Conservation (phyloP, 768 basidiomycete species). For the Kwoniella dejecticola region DNA sequence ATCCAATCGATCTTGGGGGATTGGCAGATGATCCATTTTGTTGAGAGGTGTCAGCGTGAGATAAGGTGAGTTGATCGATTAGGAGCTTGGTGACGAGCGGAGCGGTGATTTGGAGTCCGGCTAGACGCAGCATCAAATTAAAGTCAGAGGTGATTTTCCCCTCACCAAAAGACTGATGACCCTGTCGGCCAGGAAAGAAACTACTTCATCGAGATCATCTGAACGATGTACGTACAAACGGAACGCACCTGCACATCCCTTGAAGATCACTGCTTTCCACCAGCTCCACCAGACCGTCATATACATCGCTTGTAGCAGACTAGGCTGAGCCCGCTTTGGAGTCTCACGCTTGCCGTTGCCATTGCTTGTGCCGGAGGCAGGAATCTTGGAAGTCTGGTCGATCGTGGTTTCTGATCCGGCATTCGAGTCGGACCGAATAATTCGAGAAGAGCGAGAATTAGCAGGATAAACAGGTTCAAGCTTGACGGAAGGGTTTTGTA, state of each 20-base stretch:
- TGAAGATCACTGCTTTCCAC: constrained; percentile 22
- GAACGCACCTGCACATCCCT: constrained; percentile 26
- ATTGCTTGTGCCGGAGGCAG: neutral
- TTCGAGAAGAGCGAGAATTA: neutral
- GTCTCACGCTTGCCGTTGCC: neutral
- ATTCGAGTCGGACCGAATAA: too few relatives aligned
- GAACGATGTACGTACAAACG: too few relatives aligned
- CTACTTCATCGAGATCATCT: too few relatives aligned
- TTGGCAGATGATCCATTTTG: constrained; percentile 52
- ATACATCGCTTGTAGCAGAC: constrained; percentile 29
- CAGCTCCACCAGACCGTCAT: constrained; percentile 17
- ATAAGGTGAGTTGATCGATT: constrained; percentile 25
- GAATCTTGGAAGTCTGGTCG: too few relatives aligned
- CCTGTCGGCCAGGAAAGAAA: too few relatives aligned
- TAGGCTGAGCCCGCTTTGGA: neutral
- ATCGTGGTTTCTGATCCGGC: too few relatives aligned
- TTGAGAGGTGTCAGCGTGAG: constrained; percentile 48
- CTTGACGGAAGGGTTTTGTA: constrained; percentile 7
- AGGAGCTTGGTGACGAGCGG: constrained; percentile 32
- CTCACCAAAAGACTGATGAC: too few relatives aligned
- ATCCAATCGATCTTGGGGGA: constrained; percentile 60
- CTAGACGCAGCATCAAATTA: constrained; percentile 1
- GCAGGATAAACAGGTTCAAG: neutral
- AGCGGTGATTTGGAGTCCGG: constrained; percentile 22
- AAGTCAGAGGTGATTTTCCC: too few relatives aligned